phyloP scores from a whole-genome alignment of 148 eudicot species.

The Fagopyrum homotropicum region DNA sequence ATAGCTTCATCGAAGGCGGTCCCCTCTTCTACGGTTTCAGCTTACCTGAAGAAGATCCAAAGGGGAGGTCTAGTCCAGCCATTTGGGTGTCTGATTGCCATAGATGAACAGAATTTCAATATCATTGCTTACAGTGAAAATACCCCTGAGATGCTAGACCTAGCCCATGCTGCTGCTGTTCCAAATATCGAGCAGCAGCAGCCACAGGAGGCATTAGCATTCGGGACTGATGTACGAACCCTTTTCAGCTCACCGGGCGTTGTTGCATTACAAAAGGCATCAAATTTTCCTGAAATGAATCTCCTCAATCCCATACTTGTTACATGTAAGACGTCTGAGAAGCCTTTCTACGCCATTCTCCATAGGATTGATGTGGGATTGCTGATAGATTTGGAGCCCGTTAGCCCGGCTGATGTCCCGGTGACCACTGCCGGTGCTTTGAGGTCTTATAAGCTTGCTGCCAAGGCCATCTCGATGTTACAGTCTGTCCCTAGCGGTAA shows the following conservation, averaged over 20 bases:
- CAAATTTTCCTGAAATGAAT: constrained; percentile 47
- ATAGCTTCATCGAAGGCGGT: constrained; percentile 47
- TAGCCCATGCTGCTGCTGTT: constrained; percentile 61
- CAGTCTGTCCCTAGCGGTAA: constrained; percentile 63
- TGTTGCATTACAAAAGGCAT: constrained; percentile 66
- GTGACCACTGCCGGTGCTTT: constrained; percentile 69
- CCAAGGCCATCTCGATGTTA: constrained; percentile 62
- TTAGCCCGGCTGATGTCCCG: constrained; percentile 49
- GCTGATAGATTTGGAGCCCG: constrained; percentile 78
- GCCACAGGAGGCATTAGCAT: constrained; percentile 47
- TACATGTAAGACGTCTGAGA: constrained; percentile 49
- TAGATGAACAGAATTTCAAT: constrained; percentile 45
- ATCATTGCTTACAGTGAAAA: constrained; percentile 80
- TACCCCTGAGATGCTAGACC: constrained; percentile 75
- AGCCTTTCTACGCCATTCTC: constrained; percentile 72
- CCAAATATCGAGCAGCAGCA: constrained; percentile 59
- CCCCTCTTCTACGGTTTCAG: constrained; percentile 58
- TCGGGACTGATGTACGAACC: constrained; percentile 65
- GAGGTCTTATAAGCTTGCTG: constrained; percentile 73
- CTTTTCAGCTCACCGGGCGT: constrained; percentile 56
- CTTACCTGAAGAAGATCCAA: constrained; percentile 73
- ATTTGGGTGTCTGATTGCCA: constrained; percentile 77
- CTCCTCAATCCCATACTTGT: constrained; percentile 72
- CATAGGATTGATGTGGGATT: constrained; percentile 75
- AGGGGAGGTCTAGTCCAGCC: constrained; percentile 75